Evolutionary conservation across 2,329 filamentous ascomycete species (phyloP), one percentile per base, ranked within the genome.

Genomic region (Aplosporella prunicola): DNA sequence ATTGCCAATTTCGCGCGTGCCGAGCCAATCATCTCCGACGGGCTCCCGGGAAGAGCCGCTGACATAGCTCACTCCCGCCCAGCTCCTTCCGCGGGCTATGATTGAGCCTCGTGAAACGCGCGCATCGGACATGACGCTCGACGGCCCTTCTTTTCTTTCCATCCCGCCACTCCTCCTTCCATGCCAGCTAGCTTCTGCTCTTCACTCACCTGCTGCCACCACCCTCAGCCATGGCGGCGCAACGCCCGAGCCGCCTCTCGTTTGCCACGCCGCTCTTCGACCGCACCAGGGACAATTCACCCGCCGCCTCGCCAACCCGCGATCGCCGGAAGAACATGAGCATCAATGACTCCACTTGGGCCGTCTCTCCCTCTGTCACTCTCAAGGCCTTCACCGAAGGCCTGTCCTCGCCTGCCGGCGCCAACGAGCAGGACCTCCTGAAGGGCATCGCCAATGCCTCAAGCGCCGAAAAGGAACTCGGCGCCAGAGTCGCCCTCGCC

Each of bases 381-480:
- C 54, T 63, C 38, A 60, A 60, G 44, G 61, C 58, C 39, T 60
- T 59, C 45, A 59, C 64, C 35, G 56, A 63, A 34, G 55, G 60
- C 43, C 63, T 64, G 43, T 52, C 66, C 43, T 59, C 61, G 30
- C 62, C 59, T 44, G 58, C 62, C 42, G 63, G 58, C 42, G 57
- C 53, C 43, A 51, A 52, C 32, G 57, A 60, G 42, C 61, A 61
- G 49, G 53, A 53, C n/a, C 51, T 64, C 26, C 56, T 60, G 22
- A 47, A 60, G 31, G 82, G 77, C 52, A 70, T 86, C 41, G 72
- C 78, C 43, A 66, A 64, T 23, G 75, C 80, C 11, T 78, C 79
- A 1, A 61, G 69, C 3, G 62, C 72, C 16, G 81, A 89, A 58
- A 75, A 80, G 49, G 77, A 80, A 11, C 78, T 89, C 56, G 82